Percentiles rank a stretch among this genome's conserved stretches.
Conservation (phyloP, 257 asterid genomes). For the Solanum ossicruentum region DNA sequence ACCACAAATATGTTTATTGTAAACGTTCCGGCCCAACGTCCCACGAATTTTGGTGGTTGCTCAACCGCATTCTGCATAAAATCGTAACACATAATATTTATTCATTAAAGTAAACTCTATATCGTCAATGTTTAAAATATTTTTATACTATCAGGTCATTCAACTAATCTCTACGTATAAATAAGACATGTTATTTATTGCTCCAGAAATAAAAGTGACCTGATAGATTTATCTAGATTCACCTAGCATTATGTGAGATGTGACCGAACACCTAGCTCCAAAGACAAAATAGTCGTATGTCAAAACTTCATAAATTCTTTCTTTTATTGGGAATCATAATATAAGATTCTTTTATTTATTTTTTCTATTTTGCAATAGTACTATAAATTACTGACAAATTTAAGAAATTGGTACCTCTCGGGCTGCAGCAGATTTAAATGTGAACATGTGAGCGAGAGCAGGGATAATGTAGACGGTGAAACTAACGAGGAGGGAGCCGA, state of each 20-base stretch:
- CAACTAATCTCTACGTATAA: too few relatives aligned
- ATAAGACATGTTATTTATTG: too few relatives aligned
- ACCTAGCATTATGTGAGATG: not conserved
- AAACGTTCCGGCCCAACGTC: conserved; percentile 75
- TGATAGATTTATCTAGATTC: too few relatives aligned
- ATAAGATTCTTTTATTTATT: not conserved
- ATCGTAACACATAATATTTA: too few relatives aligned
- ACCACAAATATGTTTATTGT: conserved; percentile 67
- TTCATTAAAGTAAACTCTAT: too few relatives aligned
- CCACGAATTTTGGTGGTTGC: conserved; percentile 71
- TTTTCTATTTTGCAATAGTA: not conserved
- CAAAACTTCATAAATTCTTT: not conserved
- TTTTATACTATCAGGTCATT: too few relatives aligned
- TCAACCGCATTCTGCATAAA: conserved; percentile 76
- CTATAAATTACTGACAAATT: not conserved
- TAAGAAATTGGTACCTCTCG: conserved; percentile 43
- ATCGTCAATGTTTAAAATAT: too few relatives aligned
- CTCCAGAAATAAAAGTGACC: too few relatives aligned
- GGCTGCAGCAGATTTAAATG: conserved; percentile 67
- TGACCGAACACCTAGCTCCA: not conserved
- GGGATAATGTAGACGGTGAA: conserved; percentile 92
- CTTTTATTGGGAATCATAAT: not conserved
- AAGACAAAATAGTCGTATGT: not conserved
- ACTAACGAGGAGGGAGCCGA: conserved; percentile 87
- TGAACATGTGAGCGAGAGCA: conserved; percentile 72